Evolutionary conservation across 208 protist genomes (phyloP), one percentile per base, ranked within the genome.

Genomic region (Angomonas deanei): DNA sequence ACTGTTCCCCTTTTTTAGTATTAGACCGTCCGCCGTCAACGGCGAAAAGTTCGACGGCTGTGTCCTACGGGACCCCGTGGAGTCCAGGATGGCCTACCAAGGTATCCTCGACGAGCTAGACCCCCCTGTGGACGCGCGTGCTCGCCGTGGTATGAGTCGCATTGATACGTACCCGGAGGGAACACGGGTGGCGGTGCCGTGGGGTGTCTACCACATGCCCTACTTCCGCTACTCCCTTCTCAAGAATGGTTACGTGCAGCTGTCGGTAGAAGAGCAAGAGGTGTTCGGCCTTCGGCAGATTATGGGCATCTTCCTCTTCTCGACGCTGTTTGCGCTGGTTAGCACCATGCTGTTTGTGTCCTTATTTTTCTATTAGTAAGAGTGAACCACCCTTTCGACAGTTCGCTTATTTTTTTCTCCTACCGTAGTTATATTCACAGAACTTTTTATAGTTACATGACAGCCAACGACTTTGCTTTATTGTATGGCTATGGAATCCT

Each of bases 31-130:
- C 13, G 76, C 73, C 1, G 63, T 24, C 0, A 58, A 86, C 33
- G 74, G 80, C 1, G 69, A 74, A 39, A 88, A 89, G 61, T 94
- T 88, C 64, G 88, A 94, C 64, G 88, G 88, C 31, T 61, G 86
- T n/a, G 2, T 85, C 36, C 54, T 64, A 30, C 88, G 88, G 38
- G 88, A 94, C 39, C 66, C 84, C 2, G 39, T 92, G 21, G 88
- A 94, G 75, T 86, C 80, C 10, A 82, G 83, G 23, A 94, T 94
- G 88, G 82, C 84, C n/a, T 94, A 92, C 46, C 80, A 91, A 56
- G 88, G 86, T 80, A 62, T 94, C 19, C 61, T 84, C 27, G 80
- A 91, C n/a, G 66, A 75, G 23, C 77, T 70, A 39, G 75, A 88
- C 26, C 88, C 88, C 0, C 84, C 84, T 2, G 75, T 92, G 24